These are phyloP conservation scores for Amanita rimosa DNA, from an alignment of 768 basidiomycete species.

Conservation along the genomic window DNA sequence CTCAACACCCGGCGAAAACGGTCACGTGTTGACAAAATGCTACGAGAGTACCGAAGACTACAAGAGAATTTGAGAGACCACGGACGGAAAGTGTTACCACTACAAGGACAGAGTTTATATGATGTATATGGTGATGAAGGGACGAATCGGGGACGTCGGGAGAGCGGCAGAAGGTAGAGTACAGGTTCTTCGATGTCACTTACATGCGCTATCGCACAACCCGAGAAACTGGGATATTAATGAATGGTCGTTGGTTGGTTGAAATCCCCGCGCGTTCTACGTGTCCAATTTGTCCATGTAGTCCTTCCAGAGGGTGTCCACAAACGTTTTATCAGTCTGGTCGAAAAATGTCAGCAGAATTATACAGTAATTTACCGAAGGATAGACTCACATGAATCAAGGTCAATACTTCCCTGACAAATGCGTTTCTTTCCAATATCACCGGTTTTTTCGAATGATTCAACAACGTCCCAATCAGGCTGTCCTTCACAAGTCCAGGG, in stretches of 20 bases:
- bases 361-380: not conserved
- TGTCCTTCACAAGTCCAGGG: slow-evolving; percentile 18
- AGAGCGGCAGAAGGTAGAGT: not conserved
- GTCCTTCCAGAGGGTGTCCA: slow-evolving; percentile 47
- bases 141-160: no score
- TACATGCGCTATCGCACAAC: not conserved
- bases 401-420: slow-evolving; percentile 46
- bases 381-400: slow-evolving; percentile 43
- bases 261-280: not conserved
- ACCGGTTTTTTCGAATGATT: slow-evolving; percentile 12
- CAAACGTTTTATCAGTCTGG: slow-evolving; percentile 57
- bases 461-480: slow-evolving; percentile 16
- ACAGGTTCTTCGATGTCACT: not conserved
- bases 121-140: not conserved
- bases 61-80: slow-evolving; percentile 9
- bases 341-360: slow-evolving; percentile 1
- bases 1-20: slow-evolving; percentile 43
- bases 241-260: not conserved
- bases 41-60: slow-evolving; percentile 28
- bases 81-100: not conserved
- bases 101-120: not conserved
- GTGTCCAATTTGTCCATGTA: slow-evolving; percentile 22
- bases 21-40: slow-evolving; percentile 33
- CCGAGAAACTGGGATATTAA: not conserved
- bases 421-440: slow-evolving; percentile 39